Base-by-base conservation (phyloP, 2,329 filamentous ascomycete species). In the Aspergillus pseudoviridinutans region DNA sequence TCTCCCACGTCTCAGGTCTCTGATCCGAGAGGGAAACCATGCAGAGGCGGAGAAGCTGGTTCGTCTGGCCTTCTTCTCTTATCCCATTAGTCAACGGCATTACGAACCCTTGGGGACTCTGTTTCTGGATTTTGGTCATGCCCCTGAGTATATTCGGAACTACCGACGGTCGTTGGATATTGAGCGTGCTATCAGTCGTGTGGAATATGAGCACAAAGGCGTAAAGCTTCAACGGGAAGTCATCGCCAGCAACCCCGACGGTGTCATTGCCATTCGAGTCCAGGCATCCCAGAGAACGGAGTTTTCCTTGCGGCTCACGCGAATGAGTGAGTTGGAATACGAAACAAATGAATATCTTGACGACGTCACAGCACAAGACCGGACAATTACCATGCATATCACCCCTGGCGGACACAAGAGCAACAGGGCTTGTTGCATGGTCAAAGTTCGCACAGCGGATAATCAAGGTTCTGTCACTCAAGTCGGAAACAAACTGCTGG, bases 101-200 rank as follows among this genome's bases (percentile, higher is more conserved):
- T 82, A 80, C 59, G 79, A 82, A 57, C 78, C 74, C n/a, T 63
- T 76, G 1, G 74, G 73, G 10, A 68, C 67, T n/a, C 62, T 78
- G 8, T 74, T 72, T n/a, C 42, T 80, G 4, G 74, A 78, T 27
- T 75, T 79, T 57, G 72, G 68, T 6, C 75, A 79, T 46, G 57
- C 54, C 0, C 50, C 63, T 5, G 53, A 64, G 17, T 62, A 63
- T 10, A 61, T 75, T 7, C 65, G 50, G 2, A 56, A 65, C 12
- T 80, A 80, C 55, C 63, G 64, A 25, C 72, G 80, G 7, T 71
- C 65, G 9, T 67, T 82, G 0, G 74, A 80, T 55, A 63, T 80
- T 10, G 61, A 59, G 3, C 67, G 66, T 10, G 75, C 76, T 1
- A 68, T 73, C 20, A 67, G 70, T 9, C 72, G 66, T 8, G 74